A percentile compares a stretch with the other conserved stretches of the same genome.
These are phyloP conservation scores for Mychonastes homosphaera DNA, from an alignment of 139 green algal genomes.

Conservation along the genomic window DNA sequence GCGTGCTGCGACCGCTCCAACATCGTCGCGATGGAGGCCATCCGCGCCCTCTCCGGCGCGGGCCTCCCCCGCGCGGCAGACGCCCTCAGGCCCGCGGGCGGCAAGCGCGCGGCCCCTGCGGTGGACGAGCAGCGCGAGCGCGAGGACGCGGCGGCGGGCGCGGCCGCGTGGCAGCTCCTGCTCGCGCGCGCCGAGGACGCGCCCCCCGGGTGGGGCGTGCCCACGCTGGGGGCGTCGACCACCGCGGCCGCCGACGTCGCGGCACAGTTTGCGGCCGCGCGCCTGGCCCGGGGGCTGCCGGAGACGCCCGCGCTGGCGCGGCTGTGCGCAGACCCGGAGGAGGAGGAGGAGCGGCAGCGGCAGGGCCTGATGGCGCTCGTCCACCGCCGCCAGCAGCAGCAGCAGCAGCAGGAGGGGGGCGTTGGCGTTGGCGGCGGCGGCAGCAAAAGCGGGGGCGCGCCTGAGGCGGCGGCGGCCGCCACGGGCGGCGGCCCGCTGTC, in stretches of 20 bases:
- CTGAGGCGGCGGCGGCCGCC: too few relatives aligned
- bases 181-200: constrained; percentile 27
- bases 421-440: too few relatives aligned
- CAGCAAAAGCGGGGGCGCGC: too few relatives aligned
- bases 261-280: not conserved
- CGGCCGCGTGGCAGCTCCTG: constrained; percentile 45
- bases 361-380: too few relatives aligned
- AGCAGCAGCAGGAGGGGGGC: too few relatives aligned
- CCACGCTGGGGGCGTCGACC: not conserved
- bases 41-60: constrained; percentile 41
- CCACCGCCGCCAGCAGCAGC: too few relatives aligned
- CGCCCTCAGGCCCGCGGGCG: not conserved
- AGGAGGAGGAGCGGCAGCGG: too few relatives aligned
- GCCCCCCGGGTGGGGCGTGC: constrained; percentile 1
- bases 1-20: constrained; percentile 46
- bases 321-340: too few relatives aligned
- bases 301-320: too few relatives aligned
- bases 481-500: too few relatives aligned
- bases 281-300: too few relatives aligned
- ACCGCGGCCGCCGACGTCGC: not conserved
- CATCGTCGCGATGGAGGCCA: constrained; percentile 59
- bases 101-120: too few relatives aligned
- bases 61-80: constrained; percentile 20
- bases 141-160: not conserved
- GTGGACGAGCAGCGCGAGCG: constrained; percentile 13